Conservation (phyloP, 306 rosid genomes). For the Gillenia trifoliata region DNA sequence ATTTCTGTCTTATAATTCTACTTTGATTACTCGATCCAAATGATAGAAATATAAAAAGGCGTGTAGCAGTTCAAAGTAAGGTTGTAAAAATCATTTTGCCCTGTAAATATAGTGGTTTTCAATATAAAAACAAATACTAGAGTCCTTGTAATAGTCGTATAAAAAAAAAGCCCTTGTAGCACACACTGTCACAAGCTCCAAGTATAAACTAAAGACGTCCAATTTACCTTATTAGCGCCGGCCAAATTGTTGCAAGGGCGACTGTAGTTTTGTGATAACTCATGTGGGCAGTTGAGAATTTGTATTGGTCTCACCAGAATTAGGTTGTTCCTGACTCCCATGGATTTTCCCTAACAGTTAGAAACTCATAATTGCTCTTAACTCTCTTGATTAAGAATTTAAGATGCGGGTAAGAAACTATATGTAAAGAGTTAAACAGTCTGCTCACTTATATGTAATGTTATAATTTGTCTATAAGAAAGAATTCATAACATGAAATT, state of each 20-base stretch:
- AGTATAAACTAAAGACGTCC: slow-evolving; percentile 4
- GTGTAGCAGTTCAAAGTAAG: no score
- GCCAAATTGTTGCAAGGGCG: background rate
- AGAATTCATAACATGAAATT: no score
- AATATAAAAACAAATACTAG: background rate
- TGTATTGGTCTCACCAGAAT: slow-evolving; percentile 1
- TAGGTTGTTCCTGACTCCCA: background rate
- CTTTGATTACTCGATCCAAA: no score
- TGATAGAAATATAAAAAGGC: no score
- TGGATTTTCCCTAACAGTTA: background rate
- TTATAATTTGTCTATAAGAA: no score
- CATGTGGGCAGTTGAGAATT: slow-evolving; percentile 3
- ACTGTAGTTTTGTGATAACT: background rate
- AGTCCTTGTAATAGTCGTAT: background rate
- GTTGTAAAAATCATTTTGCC: no score
- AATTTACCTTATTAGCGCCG: no score
- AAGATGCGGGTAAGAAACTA: no score
- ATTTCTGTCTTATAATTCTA: no score
- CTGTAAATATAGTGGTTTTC: background rate
- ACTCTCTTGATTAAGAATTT: background rate
- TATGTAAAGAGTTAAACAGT: no score
- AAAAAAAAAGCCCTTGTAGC: no score
- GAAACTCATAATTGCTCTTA: background rate
- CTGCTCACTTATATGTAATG: no score
- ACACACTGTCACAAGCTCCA: background rate